Evolutionary conservation across 2,329 filamentous ascomycete species (phyloP), one percentile per base, ranked within the genome.

Genomic region (Sphaerulina populicola): DNA sequence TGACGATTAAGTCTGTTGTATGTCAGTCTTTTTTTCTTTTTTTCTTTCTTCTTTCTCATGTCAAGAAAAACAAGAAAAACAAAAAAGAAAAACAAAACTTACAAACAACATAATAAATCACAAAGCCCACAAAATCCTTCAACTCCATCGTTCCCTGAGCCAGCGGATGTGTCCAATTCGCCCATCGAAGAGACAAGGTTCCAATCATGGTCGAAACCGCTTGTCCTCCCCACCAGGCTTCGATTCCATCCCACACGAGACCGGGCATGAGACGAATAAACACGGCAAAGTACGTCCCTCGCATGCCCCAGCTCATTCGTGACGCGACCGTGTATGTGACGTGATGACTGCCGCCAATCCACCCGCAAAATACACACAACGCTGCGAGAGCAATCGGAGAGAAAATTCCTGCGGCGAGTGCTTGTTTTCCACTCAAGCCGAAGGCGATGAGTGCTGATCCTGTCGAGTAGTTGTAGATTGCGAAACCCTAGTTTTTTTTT

Each of bases 391-490:
- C 49, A 10, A 57, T 23, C 9, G 54, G 54, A n/a, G 54, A 57
- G 54, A 57, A 57, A 14, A 57, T 52, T 0, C 54, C 54, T 4
- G 54, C 44, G 27, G 48, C 54, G 5, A 57, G 52, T 21, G 54
- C 54, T 39, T 57, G 54, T 37, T 54, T 52, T 2, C 54, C 54
- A 29, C 52, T 54, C 10, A 57, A 31, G 0, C 54, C 54, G 27
- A 52, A 57, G 11, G 51, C 51, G 38, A 57, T 57, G 37, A 56
- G 37, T 5, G 54, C 54, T 2, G 51, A 54, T 14, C 54, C 54
- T 4, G 54, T 56, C 7, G 54, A 56, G 45, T 56, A 56, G 38
- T 56, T 56, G 31, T 56, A 56, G 9, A 56, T 56, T 40, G 54
- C 54, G 33, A 56, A 56, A 29, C 53, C 44, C 23, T 27, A 27